These are phyloP conservation scores for Pterocarpus santalinus DNA, from an alignment of 306 rosid species.

Conservation along the genomic window DNA sequence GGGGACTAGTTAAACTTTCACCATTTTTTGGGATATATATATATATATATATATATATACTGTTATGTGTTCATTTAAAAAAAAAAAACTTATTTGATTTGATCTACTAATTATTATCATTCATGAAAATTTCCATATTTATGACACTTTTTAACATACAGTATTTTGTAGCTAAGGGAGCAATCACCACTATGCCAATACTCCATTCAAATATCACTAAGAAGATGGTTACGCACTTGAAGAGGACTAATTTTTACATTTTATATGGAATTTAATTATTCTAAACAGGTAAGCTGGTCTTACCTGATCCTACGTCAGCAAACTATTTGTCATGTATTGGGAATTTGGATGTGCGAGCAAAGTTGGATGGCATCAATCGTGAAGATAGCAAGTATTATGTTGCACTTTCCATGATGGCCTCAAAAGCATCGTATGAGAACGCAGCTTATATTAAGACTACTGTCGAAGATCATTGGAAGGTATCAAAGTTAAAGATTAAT, in stretches of 20 bases:
- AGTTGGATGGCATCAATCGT: conserved; percentile 47
- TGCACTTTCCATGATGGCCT: conserved; percentile 61
- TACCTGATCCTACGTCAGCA: conserved; percentile 45
- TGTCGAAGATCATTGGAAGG: conserved; percentile 61
- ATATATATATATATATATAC: too few species aligned
- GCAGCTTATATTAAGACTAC: conserved; percentile 36
- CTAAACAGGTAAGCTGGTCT: conserved; percentile 43
- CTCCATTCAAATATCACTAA: too few species aligned
- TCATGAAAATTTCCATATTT: too few species aligned
- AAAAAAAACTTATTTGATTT: too few species aligned
- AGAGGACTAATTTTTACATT: background rate
- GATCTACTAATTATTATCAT: too few species aligned
- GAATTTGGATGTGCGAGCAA: conserved; percentile 50
- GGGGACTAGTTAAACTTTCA: too few species aligned
- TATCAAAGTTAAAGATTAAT: background rate
- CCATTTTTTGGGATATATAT: too few species aligned
- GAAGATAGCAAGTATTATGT: conserved; percentile 51
- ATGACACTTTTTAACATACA: too few species aligned
- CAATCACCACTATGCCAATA: too few species aligned
- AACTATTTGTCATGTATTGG: conserved; percentile 58
- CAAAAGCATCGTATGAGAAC: conserved; percentile 61
- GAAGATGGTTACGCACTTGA: background rate
- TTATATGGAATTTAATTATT: too few species aligned
- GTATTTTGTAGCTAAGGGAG: too few species aligned
- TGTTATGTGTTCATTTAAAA: too few species aligned